phyloP scores from a whole-genome alignment of 257 asterid genomes.

The Gardenia jasminoides region DNA sequence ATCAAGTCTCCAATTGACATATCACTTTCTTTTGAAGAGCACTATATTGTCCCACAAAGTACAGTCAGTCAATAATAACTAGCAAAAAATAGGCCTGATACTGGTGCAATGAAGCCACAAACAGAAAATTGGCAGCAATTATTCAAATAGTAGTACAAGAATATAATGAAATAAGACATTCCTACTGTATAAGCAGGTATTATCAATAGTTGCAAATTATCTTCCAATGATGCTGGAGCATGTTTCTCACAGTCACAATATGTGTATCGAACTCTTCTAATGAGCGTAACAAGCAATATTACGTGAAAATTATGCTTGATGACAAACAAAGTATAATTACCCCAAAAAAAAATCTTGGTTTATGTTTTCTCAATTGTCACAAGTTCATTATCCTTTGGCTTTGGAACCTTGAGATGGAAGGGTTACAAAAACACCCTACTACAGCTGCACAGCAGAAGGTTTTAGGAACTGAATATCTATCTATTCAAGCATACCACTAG shows the following conservation, averaged over 20 bases:
- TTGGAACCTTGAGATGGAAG: too few relatives aligned
- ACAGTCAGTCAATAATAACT: neutral
- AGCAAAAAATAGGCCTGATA: neutral
- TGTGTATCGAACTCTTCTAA: neutral
- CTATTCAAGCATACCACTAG: too few relatives aligned
- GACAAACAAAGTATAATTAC: neutral
- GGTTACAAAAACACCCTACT: too few relatives aligned
- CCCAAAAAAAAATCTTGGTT: neutral
- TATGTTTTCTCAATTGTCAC: neutral
- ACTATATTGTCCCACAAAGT: constrained; percentile 32
- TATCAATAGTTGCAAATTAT: neutral
- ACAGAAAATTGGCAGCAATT: neutral
- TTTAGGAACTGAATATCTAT: too few relatives aligned
- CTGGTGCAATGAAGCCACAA: neutral
- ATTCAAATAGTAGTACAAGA: neutral
- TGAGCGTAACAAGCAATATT: neutral
- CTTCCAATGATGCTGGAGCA: neutral
- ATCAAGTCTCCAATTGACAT: constrained; percentile 57
- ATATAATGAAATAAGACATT: neutral
- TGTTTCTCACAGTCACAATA: neutral
- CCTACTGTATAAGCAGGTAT: neutral
- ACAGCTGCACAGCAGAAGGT: too few relatives aligned
- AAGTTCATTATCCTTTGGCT: too few relatives aligned
- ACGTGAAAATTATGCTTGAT: neutral
- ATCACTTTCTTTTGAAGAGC: constrained; percentile 62